A percentile compares a stretch with the other conserved stretches of the same genome.
Conservation (phyloP, 1,139 yeast species). For the Pichia terricola region DNA sequence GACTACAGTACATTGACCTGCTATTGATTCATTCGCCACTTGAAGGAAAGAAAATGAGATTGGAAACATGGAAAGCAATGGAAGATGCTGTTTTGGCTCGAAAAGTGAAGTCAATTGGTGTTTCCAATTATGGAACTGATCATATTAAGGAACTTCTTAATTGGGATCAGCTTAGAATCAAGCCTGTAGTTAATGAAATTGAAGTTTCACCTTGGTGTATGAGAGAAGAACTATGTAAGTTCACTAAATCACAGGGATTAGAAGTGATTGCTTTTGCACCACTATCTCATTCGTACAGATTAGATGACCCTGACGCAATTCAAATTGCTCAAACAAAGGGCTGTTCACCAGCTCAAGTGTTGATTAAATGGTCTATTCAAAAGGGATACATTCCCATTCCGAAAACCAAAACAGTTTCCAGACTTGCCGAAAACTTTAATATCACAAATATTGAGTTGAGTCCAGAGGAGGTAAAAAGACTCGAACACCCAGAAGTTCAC, state of each 20-base stretch:
- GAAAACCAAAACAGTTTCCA: slow-evolving; percentile 45
- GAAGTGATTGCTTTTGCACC: slow-evolving; percentile 66
- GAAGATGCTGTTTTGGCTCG: slow-evolving; percentile 57
- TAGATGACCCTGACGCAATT: slow-evolving; percentile 39
- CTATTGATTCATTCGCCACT: slow-evolving; percentile 54
- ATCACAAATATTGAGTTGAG: slow-evolving; percentile 38
- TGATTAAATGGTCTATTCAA: slow-evolving; percentile 43
- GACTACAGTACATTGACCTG: slow-evolving; percentile 41
- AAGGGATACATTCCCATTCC: slow-evolving; percentile 67
- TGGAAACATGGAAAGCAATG: slow-evolving; percentile 53
- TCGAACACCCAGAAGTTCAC: slow-evolving; percentile 45
- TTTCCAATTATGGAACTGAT: slow-evolving; percentile 56
- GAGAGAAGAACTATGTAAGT: slow-evolving; percentile 53
- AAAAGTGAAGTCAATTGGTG: slow-evolving; percentile 50
- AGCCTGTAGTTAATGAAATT: slow-evolving; percentile 56
- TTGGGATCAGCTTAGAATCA: slow-evolving; percentile 42
- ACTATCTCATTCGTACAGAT: slow-evolving; percentile 49
- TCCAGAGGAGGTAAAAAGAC: slow-evolving; percentile 32
- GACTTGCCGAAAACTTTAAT: slow-evolving; percentile 37
- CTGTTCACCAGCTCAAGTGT: slow-evolving; percentile 32
- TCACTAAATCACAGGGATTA: slow-evolving; percentile 41
- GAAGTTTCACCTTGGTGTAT: slow-evolving; percentile 74
- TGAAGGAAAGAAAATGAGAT: slow-evolving; percentile 39
- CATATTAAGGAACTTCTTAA: slow-evolving; percentile 49
- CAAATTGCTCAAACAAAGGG: slow-evolving; percentile 29